Base-by-base conservation (phyloP, 1,284 basidiomycete species). In the Boletus mariae region DNA sequence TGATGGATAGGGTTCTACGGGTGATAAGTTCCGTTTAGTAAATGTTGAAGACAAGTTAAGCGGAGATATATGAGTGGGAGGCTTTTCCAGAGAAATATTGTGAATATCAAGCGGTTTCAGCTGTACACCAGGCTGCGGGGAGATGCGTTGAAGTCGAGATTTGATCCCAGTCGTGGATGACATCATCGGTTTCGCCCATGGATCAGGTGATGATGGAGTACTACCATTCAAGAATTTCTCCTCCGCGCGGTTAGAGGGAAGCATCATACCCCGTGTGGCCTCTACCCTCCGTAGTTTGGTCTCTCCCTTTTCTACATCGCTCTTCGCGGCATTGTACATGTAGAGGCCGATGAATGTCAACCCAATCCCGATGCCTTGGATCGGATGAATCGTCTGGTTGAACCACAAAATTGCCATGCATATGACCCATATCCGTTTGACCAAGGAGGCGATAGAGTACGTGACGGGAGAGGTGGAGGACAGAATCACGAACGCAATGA, bases 401-500 rank as follows among this genome's bases (percentile, higher is more conserved):
- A 98, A 99, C 96, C 96, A 99, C 49, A 95, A 75, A 67, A 99
- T 94, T 29, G 97, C 96, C 60, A 98, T 87, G 72, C 94, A 94
- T 65, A 99, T 99, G 62, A 99, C 97, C 44, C 90, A 94, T 53
- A 99, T 94, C 31, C 97, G 90, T 75, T 99, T 99, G 75, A 98
- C 87, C 61, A 99, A 84, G 11, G 92, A 96, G 1, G 96, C 97
- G 69, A 99, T 98, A 45, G 92, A 95, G 75, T 99, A 99, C 1
- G 97, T 99, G 55, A 99, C 97, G 6, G 96, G 97, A 8, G 95
- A 98, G 1, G 95, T 97, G 34, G 92, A 91, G 2, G 93, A 86
- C 26, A 99, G 84, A 62, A 99, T 94, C 61, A 94, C 82, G 74
- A 99, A 99, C 20, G 97, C 97, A 61, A 99, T 89, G 65, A 99